Base-by-base conservation (phyloP, 1,284 basidiomycete species). In the Cryptococcus jaspeensis region DNA sequence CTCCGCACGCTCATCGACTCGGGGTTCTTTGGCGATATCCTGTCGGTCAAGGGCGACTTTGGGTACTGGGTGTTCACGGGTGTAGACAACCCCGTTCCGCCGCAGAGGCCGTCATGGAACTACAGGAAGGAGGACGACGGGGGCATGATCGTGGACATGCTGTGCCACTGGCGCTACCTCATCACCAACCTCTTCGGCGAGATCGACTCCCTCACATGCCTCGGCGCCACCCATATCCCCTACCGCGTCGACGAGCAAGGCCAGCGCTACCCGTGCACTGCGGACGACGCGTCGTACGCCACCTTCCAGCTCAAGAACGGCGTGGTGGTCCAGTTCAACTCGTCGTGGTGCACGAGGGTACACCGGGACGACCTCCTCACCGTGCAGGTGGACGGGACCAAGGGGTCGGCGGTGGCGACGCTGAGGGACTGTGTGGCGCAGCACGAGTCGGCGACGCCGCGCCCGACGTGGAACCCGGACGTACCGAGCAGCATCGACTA, bases 101-200 rank as follows among this genome's bases (percentile, higher is more conserved):
- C 61, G 5, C 61, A 63, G 40, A 48, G 61, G 46, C 61, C 61
- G 11, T 52, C 48, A 7, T 63, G 61, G 61, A 63, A 63, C 38
- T 63, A 63, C 42, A 52, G 61, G 18, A 63, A 63, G 48, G 61
- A 63, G 41, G 61, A 63, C 49, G 61, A 63, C 38, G 61, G 61
- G 4, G 61, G 61, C 13, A 63, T 63, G 45, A 63, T 63, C 42
- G 43, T 52, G 47, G 61, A 63, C 35, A 63, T 63, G 61, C 46
- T 63, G 25, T 63, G 61, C 49, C 61, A 63, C 37, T 63, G 61
- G 61, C 61, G 61, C 39, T 63, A 63, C 37, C 56, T 63, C 47
- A 60, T 63, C 28, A 52, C 58, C 56, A 63, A 63, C 40, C 55
- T 63, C 36, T 63, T 63, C 38, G 61, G 61, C 11, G 52, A 52